These are phyloP conservation scores for Tylopilus sp. DNA, from an alignment of 1,284 basidiomycete species.

Conservation along the genomic window DNA sequence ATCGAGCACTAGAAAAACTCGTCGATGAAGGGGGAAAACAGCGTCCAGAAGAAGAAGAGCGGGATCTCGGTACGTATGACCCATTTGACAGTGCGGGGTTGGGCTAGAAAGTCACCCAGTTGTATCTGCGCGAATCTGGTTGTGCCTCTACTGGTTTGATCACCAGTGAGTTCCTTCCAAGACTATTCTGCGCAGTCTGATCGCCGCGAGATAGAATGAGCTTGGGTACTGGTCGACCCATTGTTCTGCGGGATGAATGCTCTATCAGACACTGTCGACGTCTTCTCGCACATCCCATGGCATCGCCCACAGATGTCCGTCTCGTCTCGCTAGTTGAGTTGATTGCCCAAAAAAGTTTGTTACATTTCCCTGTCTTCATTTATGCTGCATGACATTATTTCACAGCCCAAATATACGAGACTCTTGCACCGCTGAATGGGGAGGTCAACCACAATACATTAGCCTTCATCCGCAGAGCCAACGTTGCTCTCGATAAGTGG, in stretches of 20 bases:
- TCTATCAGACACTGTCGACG: constrained; percentile 82
- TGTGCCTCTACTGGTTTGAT: constrained; percentile 92
- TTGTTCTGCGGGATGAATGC: constrained; percentile 84
- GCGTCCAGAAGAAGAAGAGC: constrained; percentile 77
- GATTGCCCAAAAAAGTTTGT: constrained; percentile 82
- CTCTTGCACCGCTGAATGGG: constrained; percentile 79
- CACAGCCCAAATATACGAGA: constrained; percentile 85
- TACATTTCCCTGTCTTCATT: constrained; percentile 16
- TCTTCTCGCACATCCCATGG: constrained; percentile 79
- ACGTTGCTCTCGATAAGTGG: constrained; percentile 85
- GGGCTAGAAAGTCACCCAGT: constrained; percentile 45
- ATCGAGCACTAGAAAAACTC: constrained; percentile 87
- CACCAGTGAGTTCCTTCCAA: constrained; percentile 61
- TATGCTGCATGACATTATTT: constrained; percentile 8
- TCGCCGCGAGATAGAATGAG: constrained; percentile 63
- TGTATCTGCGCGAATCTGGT: constrained; percentile 88
- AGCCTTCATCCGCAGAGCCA: constrained; percentile 81
- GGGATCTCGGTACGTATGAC: constrained; percentile 66
- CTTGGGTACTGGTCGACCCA: constrained; percentile 84
- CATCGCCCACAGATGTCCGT: constrained; percentile 83
- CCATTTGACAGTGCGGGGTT: neutral
- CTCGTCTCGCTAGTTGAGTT: constrained; percentile 85
- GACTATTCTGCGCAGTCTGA: constrained; percentile 15
- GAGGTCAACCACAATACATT: constrained; percentile 83
- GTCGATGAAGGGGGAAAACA: constrained; percentile 68